Percentiles rank a stretch among this genome's conserved stretches.
Evolutionary conservation across 2,329 filamentous ascomycete genomes (phyloP).

Genomic region (Aureobasidium mangrovei): DNA sequence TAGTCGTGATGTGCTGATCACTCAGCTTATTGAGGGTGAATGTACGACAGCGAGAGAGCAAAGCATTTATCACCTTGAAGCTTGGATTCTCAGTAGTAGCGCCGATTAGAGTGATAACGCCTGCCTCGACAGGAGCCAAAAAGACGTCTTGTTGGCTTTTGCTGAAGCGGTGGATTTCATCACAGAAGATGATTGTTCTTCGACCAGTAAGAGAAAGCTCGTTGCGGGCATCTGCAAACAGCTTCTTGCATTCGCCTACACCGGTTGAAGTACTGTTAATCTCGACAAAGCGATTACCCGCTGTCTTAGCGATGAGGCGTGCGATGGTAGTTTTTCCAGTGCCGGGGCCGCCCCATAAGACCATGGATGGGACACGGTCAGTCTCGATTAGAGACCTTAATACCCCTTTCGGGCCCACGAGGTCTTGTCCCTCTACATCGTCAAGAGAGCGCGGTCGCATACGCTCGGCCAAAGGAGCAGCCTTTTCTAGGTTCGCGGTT

Average conservation of each 20-base stretch:
- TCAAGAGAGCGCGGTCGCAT: slow-evolving; percentile 82
- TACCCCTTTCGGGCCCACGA: slow-evolving; percentile 78
- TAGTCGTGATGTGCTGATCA: slow-evolving; percentile 61
- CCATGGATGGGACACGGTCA: slow-evolving; percentile 85
- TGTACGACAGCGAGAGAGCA: slow-evolving; percentile 81
- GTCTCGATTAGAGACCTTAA: slow-evolving; percentile 78
- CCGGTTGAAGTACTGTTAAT: slow-evolving; percentile 89
- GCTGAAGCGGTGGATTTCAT: slow-evolving; percentile 88
- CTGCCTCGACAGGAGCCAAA: slow-evolving; percentile 81
- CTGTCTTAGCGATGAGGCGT: slow-evolving; percentile 73
- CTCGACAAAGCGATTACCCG: slow-evolving; percentile 81
- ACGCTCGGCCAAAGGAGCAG: slow-evolving; percentile 81
- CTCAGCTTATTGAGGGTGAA: slow-evolving; percentile 75
- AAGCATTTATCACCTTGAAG: slow-evolving; percentile 81
- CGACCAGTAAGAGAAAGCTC: slow-evolving; percentile 74
- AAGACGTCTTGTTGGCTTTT: slow-evolving; percentile 95
- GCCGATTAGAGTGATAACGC: slow-evolving; percentile 82
- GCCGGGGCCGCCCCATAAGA: slow-evolving; percentile 77
- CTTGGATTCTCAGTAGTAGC: slow-evolving; percentile 96
- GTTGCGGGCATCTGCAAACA: slow-evolving; percentile 75
- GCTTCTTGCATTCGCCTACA: slow-evolving; percentile 83
- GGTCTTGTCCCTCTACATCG: slow-evolving; percentile 85
- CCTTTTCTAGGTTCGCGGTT: slow-evolving; percentile 50
- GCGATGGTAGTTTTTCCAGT: slow-evolving; percentile 90
- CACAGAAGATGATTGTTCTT: slow-evolving; percentile 94